phyloP scores from a whole-genome alignment of 768 basidiomycete species.

The Nevesoporus exiguus region DNA sequence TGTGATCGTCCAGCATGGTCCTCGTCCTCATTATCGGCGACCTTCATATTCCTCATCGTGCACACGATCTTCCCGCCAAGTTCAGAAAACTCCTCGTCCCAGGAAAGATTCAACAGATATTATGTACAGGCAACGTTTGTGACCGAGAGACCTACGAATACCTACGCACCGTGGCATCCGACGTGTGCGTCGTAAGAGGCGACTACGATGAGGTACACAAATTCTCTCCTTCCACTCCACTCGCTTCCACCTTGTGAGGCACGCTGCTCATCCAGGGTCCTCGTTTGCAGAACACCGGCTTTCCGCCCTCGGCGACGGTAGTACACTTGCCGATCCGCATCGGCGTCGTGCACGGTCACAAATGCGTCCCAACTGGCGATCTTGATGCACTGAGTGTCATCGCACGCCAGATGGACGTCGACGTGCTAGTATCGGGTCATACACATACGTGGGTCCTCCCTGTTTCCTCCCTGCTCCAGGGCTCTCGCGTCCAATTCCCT shows the following conservation, averaged over 20 bases:
- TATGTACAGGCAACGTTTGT: constrained; percentile 96
- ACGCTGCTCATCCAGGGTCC: neutral
- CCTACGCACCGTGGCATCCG: constrained; percentile 88
- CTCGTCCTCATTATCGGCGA: constrained; percentile 97
- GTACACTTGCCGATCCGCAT: constrained; percentile 84
- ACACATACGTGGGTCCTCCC: constrained; percentile 78
- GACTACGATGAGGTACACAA: constrained; percentile 89
- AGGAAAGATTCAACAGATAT: constrained; percentile 96
- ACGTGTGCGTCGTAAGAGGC: constrained; percentile 87
- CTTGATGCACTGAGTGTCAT: constrained; percentile 84
- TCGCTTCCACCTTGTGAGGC: neutral
- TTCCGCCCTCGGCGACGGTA: constrained; percentile 79
- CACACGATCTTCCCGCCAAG: constrained; percentile 89
- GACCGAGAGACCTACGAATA: constrained; percentile 98
- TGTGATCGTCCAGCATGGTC: constrained; percentile 40
- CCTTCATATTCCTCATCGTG: constrained; percentile 90
- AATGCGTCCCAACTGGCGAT: constrained; percentile 89
- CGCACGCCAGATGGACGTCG: constrained; percentile 96
- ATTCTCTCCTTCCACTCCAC: neutral
- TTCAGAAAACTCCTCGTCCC: constrained; percentile 96
- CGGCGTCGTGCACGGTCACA: constrained; percentile 92
- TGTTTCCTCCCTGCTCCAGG: neutral
- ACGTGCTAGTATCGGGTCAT: constrained; percentile 89
- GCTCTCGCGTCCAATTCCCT: neutral
- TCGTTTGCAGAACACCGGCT: constrained; percentile 51